A percentile compares a stretch with the other conserved stretches of the same genome.
Conservation (phyloP, 148 eudicot genomes). For the Chenopodium formosanum region DNA sequence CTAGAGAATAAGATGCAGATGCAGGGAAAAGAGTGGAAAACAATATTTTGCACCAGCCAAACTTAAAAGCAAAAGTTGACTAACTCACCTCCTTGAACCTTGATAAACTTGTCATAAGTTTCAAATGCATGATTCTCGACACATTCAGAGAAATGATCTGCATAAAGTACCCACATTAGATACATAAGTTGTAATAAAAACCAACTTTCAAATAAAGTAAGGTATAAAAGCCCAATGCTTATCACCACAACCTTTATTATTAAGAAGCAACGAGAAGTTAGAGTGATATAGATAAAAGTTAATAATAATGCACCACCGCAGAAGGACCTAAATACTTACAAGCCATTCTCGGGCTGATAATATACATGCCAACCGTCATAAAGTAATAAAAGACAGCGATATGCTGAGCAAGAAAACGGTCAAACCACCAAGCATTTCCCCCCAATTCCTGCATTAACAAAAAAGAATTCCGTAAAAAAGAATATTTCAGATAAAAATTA, state of each 20-base stretch:
- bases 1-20: not conserved
- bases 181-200: not conserved
- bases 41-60: not conserved
- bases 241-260: not conserved
- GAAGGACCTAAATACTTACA: constrained; percentile 53
- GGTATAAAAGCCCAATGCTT: not conserved
- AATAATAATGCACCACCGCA: not conserved
- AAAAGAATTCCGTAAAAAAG: not conserved
- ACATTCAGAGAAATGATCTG: constrained; percentile 99
- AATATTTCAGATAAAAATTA: not conserved
- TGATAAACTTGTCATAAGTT: constrained; percentile 94
- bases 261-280: constrained; percentile 17
- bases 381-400: constrained; percentile 85
- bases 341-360: constrained; percentile 97
- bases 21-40: constrained; percentile 4
- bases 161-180: constrained; percentile 5
- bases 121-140: constrained; percentile 92
- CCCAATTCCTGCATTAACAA: constrained; percentile 75
- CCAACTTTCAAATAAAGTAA: not conserved
- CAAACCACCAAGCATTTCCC: constrained; percentile 93
- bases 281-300: not conserved
- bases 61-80: not conserved
- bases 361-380: constrained; percentile 84
- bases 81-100: constrained; percentile 70
- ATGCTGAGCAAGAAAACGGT: constrained; percentile 87